phyloP scores from a whole-genome alignment of 163 green algal genomes.

The Scenedesmus sp. region DNA sequence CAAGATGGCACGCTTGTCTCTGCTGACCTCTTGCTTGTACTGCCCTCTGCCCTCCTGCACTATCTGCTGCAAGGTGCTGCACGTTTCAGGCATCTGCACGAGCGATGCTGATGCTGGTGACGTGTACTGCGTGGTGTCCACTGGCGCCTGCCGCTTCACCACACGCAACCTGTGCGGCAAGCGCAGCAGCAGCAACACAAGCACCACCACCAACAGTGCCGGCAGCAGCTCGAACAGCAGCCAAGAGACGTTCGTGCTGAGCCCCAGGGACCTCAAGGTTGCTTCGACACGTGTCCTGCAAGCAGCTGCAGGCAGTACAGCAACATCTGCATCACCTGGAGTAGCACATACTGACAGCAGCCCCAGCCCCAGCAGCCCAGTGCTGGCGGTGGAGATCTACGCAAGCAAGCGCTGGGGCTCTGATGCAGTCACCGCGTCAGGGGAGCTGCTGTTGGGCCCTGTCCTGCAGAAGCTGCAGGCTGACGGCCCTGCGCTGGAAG shows the following conservation, averaged over 20 bases:
- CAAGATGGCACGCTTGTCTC: neutral
- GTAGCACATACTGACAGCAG: neutral
- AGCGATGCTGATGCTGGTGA: constrained; percentile 11
- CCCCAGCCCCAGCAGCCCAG: constrained; percentile 1
- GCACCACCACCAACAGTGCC: neutral
- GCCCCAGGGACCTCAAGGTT: constrained; percentile 10
- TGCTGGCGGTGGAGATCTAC: constrained; percentile 29
- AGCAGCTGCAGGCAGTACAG: neutral
- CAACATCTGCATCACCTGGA: neutral
- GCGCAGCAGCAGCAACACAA: neutral
- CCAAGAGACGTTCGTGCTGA: constrained; percentile 28
- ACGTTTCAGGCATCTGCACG: neutral
- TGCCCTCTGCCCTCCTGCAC: too few relatives aligned
- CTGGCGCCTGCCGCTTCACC: constrained; percentile 23
- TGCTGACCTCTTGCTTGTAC: neutral
- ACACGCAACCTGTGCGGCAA: constrained; percentile 17
- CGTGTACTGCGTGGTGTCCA: constrained; percentile 29
- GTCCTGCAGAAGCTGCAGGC: neutral
- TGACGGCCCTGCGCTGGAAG: neutral
- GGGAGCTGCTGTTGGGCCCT: constrained; percentile 41
- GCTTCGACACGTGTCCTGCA: constrained; percentile 12
- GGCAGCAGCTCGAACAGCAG: neutral
- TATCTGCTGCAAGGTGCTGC: neutral
- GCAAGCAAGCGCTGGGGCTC: constrained; percentile 40
- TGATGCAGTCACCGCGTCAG: constrained; percentile 24